phyloP scores from a whole-genome alignment of 2,329 filamentous ascomycete genomes.

The Apiospora kogelbergensis region DNA sequence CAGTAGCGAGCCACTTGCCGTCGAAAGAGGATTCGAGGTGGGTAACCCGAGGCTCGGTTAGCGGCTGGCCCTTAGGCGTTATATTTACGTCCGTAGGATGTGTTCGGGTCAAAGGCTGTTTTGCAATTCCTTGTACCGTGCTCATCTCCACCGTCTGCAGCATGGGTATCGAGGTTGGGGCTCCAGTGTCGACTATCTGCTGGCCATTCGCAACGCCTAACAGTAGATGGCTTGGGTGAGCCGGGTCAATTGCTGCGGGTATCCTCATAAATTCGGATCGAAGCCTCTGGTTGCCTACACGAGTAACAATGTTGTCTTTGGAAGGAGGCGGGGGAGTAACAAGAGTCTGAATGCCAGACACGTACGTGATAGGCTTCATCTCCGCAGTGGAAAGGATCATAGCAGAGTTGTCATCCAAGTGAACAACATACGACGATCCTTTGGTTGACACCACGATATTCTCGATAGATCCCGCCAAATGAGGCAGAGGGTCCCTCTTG shows the following conservation, averaged over 20 bases:
- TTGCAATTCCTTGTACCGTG: slow-evolving; percentile 73
- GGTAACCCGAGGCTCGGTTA: slow-evolving; percentile 77
- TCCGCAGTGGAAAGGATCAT: slow-evolving; percentile 91
- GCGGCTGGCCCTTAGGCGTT: slow-evolving; percentile 66
- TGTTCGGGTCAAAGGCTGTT: slow-evolving; percentile 85
- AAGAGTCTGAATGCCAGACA: slow-evolving; percentile 76
- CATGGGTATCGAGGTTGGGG: slow-evolving; percentile 51
- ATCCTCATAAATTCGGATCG: slow-evolving; percentile 47
- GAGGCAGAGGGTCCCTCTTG: slow-evolving; percentile 81
- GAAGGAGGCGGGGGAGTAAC: slow-evolving; percentile 50
- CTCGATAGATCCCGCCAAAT: slow-evolving; percentile 82
- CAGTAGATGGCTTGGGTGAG: slow-evolving; percentile 62
- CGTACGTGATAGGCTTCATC: slow-evolving; percentile 78
- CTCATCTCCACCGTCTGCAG: slow-evolving; percentile 88
- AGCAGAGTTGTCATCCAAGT: slow-evolving; percentile 87
- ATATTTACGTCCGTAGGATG: slow-evolving; percentile 81
- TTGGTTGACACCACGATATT: slow-evolving; percentile 78
- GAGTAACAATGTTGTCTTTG: slow-evolving; percentile 53
- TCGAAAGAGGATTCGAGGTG: slow-evolving; percentile 75
- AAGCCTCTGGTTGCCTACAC: slow-evolving; percentile 47
- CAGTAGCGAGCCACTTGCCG: slow-evolving; percentile 85
- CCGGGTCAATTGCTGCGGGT: slow-evolving; percentile 63
- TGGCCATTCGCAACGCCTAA: slow-evolving; percentile 66
- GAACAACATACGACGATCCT: slow-evolving; percentile 80
- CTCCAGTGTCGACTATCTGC: slow-evolving; percentile 53